Percentiles rank a stretch among this genome's conserved stretches.
These are phyloP conservation scores for Eustoma russellianum DNA, from an alignment of 257 asterid genomes.

Conservation along the genomic window DNA sequence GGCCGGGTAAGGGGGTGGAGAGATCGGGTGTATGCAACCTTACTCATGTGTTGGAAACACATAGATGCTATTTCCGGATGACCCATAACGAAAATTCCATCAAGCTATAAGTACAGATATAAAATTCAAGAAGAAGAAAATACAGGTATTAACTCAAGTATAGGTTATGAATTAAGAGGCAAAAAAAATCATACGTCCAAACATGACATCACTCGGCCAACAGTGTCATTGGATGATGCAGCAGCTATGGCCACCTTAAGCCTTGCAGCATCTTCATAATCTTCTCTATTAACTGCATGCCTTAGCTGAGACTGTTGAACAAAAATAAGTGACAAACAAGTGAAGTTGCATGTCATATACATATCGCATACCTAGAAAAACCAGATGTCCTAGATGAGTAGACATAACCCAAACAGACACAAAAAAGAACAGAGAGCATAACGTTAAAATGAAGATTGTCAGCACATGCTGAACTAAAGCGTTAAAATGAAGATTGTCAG, in stretches of 20 bases:
- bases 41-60: too few relatives aligned
- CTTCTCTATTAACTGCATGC: slow-evolving; percentile 59
- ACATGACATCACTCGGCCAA: slow-evolving; percentile 77
- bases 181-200: slow-evolving; percentile 43
- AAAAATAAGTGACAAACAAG: slow-evolving; percentile 7
- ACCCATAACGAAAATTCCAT: too few relatives aligned
- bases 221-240: slow-evolving; percentile 69
- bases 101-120: too few relatives aligned
- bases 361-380: background rate
- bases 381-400: background rate
- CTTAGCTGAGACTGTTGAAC: slow-evolving; percentile 62
- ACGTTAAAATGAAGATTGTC: too few relatives aligned
- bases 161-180: background rate
- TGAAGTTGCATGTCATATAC: background rate
- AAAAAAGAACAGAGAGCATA: too few relatives aligned
- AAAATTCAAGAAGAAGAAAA: background rate
- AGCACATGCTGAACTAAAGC: too few relatives aligned
- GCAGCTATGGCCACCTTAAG: slow-evolving; percentile 97
- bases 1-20: too few relatives aligned
- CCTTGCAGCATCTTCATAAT: slow-evolving; percentile 87
- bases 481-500: too few relatives aligned
- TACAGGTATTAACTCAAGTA: background rate
- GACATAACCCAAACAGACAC: background rate
- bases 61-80: too few relatives aligned
- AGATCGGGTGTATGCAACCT: too few relatives aligned